Evolutionary conservation across 805 yeast genomes (phyloP), one percentile per base, ranked within the genome.

Genomic region (Suhomyces sp.): DNA sequence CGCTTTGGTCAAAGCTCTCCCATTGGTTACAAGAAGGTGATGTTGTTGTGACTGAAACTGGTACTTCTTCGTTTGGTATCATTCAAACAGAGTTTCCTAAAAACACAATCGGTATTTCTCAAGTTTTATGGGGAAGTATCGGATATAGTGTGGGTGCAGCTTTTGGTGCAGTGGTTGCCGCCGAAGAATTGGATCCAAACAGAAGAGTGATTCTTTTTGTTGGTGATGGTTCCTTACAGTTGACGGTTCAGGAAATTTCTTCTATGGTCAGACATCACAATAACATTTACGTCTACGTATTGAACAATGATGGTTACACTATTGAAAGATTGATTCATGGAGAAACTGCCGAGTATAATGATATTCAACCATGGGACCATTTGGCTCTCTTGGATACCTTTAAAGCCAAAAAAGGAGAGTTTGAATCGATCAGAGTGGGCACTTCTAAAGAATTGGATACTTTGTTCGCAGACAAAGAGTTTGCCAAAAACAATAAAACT

Each of bases 211-310:
- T 64, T 25, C 50, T 64, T 42, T 63, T 64, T 38, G 65, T 63
- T n/a, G 70, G 70, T 28, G 70, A 64, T 44, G 70, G 70, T 28
- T 63, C 70, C 10, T 60, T 64, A 48, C 70, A 64, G 38, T 54
- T 63, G 38, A 62, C 69, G 2, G 67, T 60, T n/a, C 70, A 64
- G 40, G 70, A 64, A 33, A 56, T 64, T 37, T 58, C 64, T 25
- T 50, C 68, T 20, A 61, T 64, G 67, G 53, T 58, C 35, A 55
- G 62, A 44, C 48, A 61, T 51, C 51, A 55, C 31, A 57, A 48
- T 31, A 56, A 60, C 20, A 62, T 65, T 14, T 62, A 63, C 47
- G 46, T 64, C 32, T 64, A 63, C 44, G 68, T 64, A 24, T 55
- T 64, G 48, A 64, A 64, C 49, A 64, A 64, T 43, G 63, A 55